Percentiles rank a stretch among this genome's conserved stretches.
Evolutionary conservation across 768 basidiomycete genomes (phyloP).

Genomic region (Pholiota molesta): DNA sequence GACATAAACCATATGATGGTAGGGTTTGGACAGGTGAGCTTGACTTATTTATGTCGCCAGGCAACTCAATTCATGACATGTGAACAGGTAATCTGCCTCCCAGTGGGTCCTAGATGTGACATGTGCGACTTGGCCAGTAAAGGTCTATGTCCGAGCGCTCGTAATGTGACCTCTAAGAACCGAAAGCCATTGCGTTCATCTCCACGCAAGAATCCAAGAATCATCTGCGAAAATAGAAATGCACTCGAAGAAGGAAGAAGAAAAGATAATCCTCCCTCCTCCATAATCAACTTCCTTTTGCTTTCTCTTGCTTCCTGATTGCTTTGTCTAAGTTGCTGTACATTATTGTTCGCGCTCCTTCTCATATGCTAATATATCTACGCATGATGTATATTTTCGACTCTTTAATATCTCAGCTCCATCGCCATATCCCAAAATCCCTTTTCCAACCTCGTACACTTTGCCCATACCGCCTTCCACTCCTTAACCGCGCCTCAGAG

Average conservation of each 20-base stretch:
- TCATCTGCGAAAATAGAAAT: constrained; percentile 36
- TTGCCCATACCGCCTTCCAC: constrained; percentile 74
- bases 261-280: constrained; percentile 8
- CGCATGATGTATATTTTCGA: background rate
- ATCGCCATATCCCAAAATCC: constrained; percentile 82
- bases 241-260: constrained; percentile 31
- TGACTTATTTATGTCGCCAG: background rate
- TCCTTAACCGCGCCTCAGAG: constrained; percentile 59
- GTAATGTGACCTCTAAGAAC: constrained; percentile 23
- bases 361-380: background rate
- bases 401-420: constrained; percentile 20
- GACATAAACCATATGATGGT: constrained; percentile 84
- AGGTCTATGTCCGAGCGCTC: constrained; percentile 71
- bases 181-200: constrained; percentile 30
- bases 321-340: background rate
- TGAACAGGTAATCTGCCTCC: constrained; percentile 64
- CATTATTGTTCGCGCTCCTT: background rate
- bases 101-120: constrained; percentile 67
- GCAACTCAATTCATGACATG: background rate
- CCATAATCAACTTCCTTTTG: background rate
- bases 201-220: constrained; percentile 1
- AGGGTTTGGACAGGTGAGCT: constrained; percentile 79
- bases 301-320: background rate
- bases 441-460: constrained; percentile 77
- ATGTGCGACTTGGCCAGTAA: constrained; percentile 57